These are phyloP conservation scores for Phytophthora lateralis DNA, from an alignment of 352 stramenopile species.

Conservation along the genomic window DNA sequence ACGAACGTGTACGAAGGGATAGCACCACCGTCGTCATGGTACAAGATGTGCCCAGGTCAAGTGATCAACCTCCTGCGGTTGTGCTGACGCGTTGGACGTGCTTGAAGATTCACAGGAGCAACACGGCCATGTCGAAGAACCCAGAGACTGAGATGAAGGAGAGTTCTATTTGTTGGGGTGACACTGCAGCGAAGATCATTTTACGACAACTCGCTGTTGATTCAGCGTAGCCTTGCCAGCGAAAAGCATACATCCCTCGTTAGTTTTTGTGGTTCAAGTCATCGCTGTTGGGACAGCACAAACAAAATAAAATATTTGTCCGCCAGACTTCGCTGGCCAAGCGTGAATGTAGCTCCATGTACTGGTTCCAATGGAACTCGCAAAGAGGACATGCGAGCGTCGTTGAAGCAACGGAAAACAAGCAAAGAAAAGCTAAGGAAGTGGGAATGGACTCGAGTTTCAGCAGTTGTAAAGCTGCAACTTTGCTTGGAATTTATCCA, in stretches of 20 bases:
- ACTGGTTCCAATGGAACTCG: too few relatives aligned
- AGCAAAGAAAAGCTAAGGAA: too few relatives aligned
- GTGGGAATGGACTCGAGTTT: too few relatives aligned
- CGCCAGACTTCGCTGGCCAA: too few relatives aligned
- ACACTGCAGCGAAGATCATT: conserved; percentile 16
- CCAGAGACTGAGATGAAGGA: conserved; percentile 19
- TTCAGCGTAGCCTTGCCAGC: background rate
- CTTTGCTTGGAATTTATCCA: too few relatives aligned
- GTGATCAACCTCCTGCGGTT: conserved; percentile 6
- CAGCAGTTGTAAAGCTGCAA: too few relatives aligned
- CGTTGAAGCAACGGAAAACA: too few relatives aligned
- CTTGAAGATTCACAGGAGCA: conserved; percentile 15
- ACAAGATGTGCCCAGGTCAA: background rate
- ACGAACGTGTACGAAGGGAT: conserved; percentile 38
- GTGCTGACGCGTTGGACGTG: conserved; percentile 32
- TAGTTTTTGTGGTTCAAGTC: too few relatives aligned
- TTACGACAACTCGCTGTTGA: conserved; percentile 17
- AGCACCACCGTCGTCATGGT: conserved; percentile 22
- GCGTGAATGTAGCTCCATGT: too few relatives aligned
- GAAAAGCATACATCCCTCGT: background rate
- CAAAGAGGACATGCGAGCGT: too few relatives aligned
- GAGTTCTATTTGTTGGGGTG: conserved; percentile 20
- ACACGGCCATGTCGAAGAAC: conserved; percentile 3
- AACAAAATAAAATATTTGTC: too few relatives aligned
- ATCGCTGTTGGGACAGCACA: too few relatives aligned